Percentiles rank a stretch among this genome's conserved stretches.
These are phyloP conservation scores for Pythium biforme DNA, from an alignment of 352 stramenopile species.

Conservation along the genomic window DNA sequence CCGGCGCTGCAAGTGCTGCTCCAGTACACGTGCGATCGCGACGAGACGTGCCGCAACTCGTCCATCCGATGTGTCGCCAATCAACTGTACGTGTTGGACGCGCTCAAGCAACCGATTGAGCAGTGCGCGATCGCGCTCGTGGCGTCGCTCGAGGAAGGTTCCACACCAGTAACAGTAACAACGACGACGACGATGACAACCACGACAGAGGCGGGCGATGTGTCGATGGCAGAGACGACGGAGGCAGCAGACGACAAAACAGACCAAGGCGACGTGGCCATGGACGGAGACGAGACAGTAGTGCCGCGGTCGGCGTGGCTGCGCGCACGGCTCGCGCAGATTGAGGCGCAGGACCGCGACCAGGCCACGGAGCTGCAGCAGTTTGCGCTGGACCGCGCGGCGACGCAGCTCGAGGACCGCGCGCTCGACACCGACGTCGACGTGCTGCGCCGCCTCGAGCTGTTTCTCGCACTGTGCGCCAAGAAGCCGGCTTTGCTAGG, in stretches of 20 bases:
- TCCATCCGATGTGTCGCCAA: constrained; percentile 78
- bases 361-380: constrained; percentile 32
- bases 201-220: too few species aligned
- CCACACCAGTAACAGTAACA: background rate
- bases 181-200: background rate
- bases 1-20: constrained; percentile 62
- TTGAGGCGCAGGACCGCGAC: constrained; percentile 11
- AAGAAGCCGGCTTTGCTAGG: constrained; percentile 68
- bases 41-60: constrained; percentile 67
- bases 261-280: background rate
- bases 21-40: constrained; percentile 63
- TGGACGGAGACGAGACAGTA: background rate
- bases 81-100: constrained; percentile 61
- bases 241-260: background rate
- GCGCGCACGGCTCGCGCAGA: constrained; percentile 13
- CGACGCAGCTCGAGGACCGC: constrained; percentile 23
- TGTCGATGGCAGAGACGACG: background rate
- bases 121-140: constrained; percentile 58
- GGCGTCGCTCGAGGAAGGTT: constrained; percentile 35
- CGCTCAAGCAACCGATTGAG: constrained; percentile 60
- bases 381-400: constrained; percentile 35
- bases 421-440: constrained; percentile 47
- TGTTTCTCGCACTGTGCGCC: constrained; percentile 70
- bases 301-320: constrained; percentile 17
- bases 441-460: constrained; percentile 64